These are phyloP conservation scores for Beta macrorhiza DNA, from an alignment of 179 eudicot genomes.

Conservation along the genomic window DNA sequence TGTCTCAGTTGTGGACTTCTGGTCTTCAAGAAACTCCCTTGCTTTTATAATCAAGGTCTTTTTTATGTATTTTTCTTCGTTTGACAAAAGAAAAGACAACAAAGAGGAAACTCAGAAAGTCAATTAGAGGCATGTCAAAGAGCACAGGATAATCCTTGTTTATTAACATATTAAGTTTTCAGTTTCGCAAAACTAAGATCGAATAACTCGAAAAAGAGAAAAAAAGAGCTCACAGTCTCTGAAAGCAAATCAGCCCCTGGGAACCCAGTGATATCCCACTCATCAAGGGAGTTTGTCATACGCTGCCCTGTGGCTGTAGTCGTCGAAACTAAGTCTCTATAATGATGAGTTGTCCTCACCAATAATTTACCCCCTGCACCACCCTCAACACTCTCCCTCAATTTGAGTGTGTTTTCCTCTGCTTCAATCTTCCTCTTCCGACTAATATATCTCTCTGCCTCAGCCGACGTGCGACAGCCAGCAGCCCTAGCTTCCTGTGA, in stretches of 20 bases:
- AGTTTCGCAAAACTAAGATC: neutral
- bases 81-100: neutral
- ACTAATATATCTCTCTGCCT: conserved; percentile 68
- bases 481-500: conserved; percentile 94
- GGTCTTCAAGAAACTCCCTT: neutral
- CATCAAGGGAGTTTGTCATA: conserved; percentile 44
- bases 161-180: neutral
- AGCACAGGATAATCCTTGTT: neutral
- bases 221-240: conserved; percentile 55
- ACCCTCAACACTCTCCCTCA: conserved; percentile 55
- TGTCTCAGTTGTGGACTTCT: no score
- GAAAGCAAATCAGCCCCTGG: conserved; percentile 86
- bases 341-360: conserved; percentile 36
- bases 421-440: conserved; percentile 72
- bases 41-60: no score
- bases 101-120: neutral
- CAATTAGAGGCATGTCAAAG: neutral
- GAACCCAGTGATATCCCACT: conserved; percentile 77
- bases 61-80: no score
- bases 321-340: conserved; percentile 42
- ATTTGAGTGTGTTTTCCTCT: conserved; percentile 59
- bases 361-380: conserved; percentile 55
- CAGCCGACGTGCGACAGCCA: conserved; percentile 81
- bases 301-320: conserved; percentile 30
- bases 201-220: neutral